phyloP scores from a whole-genome alignment of 352 stramenopile genomes.

The Pseudoperonospora humuli region DNA sequence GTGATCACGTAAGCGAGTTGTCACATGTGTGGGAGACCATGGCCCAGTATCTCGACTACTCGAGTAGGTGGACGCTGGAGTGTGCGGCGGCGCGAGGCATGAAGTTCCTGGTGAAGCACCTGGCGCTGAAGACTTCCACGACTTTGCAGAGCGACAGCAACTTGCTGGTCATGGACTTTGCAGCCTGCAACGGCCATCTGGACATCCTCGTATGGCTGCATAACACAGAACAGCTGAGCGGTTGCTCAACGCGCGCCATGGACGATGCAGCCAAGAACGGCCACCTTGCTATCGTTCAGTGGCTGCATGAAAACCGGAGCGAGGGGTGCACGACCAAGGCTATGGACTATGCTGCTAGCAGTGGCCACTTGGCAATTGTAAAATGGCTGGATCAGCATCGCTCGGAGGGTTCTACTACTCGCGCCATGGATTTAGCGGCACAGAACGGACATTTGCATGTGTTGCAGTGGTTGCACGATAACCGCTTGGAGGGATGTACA shows the following conservation, averaged over 20 bases:
- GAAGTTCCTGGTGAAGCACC: slow-evolving; percentile 64
- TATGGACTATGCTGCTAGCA: slow-evolving; percentile 53
- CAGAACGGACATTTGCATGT: slow-evolving; percentile 53
- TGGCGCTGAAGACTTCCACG: slow-evolving; percentile 31
- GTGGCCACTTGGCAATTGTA: slow-evolving; percentile 46
- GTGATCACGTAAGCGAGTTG: slow-evolving; percentile 41
- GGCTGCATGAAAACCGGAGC: slow-evolving; percentile 43
- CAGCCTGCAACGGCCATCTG: slow-evolving; percentile 51
- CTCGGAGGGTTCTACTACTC: slow-evolving; percentile 38
- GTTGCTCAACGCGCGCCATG: slow-evolving; percentile 50
- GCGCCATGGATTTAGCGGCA: slow-evolving; percentile 57
- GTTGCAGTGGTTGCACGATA: slow-evolving; percentile 58
- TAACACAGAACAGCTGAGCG: slow-evolving; percentile 33
- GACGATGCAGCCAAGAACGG: slow-evolving; percentile 53
- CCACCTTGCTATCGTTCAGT: slow-evolving; percentile 42
- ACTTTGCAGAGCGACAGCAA: slow-evolving; percentile 19
- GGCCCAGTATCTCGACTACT: slow-evolving; percentile 48
- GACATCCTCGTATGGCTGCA: slow-evolving; percentile 61
- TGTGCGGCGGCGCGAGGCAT: slow-evolving; percentile 43
- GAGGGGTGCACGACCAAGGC: slow-evolving; percentile 59
- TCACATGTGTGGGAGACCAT: slow-evolving; percentile 47
- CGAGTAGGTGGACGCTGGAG: slow-evolving; percentile 50
- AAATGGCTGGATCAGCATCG: slow-evolving; percentile 48
- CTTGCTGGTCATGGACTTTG: slow-evolving; percentile 70
- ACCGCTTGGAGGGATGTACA: slow-evolving; percentile 63